A percentile compares a stretch with the other conserved stretches of the same genome.
Conservation (phyloP, 139 green algal genomes). For the Astrephomene gubernaculifera region DNA sequence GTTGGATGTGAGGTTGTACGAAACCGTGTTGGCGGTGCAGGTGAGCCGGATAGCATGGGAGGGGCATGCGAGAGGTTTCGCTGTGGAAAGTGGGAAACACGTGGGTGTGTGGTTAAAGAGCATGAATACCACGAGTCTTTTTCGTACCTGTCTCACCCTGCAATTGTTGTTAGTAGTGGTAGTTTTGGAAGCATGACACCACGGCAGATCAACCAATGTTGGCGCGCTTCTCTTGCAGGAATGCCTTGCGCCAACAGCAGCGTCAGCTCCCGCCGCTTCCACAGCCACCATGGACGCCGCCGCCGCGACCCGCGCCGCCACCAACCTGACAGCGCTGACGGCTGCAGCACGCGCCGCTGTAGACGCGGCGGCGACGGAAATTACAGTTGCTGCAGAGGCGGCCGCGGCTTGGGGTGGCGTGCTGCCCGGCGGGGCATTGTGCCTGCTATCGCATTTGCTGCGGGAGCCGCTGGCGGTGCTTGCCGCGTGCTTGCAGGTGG, state of each 20-base stretch:
- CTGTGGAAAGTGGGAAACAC: not conserved
- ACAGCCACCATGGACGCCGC: too few relatives aligned
- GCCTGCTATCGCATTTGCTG: not conserved
- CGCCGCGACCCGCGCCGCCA: not conserved
- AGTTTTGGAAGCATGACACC: too few relatives aligned
- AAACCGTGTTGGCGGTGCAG: slow-evolving; percentile 31
- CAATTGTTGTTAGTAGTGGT: too few relatives aligned
- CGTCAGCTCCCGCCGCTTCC: not conserved
- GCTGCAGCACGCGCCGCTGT: not conserved
- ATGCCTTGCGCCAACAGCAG: not conserved
- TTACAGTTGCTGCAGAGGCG: not conserved
- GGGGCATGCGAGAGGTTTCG: not conserved
- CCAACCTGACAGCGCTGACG: not conserved
- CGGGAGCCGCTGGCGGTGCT: slow-evolving; percentile 7
- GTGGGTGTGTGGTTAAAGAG: not conserved
- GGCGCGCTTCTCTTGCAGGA: too few relatives aligned
- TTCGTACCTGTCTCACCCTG: not conserved
- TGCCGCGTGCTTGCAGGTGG: slow-evolving; percentile 6
- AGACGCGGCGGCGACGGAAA: not conserved
- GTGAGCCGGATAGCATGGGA: not conserved
- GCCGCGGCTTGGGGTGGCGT: not conserved
- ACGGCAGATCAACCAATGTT: too few relatives aligned
- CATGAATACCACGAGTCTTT: too few relatives aligned
- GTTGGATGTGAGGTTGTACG: slow-evolving; percentile 46
- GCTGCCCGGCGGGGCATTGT: slow-evolving; percentile 16